phyloP scores from a whole-genome alignment of 176 grass and related monocot genomes.

The Cenchrus purpureus region DNA sequence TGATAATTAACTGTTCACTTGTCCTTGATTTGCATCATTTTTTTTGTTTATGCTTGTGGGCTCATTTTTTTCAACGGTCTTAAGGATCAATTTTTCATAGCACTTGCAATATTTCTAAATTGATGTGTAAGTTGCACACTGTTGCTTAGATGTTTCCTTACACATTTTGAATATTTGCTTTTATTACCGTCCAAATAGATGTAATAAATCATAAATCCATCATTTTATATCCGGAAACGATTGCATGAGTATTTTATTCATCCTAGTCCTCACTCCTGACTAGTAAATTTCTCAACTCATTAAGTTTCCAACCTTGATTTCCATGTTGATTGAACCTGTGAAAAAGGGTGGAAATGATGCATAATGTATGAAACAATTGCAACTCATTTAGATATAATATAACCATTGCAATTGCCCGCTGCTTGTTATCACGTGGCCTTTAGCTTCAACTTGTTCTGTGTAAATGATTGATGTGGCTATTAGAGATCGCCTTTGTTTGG shows the following conservation, averaged over 20 bases:
- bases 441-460: neutral
- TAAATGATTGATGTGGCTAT: neutral
- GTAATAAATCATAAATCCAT: neutral
- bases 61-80: neutral
- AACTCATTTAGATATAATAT: slow-evolving; percentile 28
- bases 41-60: neutral
- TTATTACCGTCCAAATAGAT: slow-evolving; percentile 5
- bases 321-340: neutral
- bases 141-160: slow-evolving; percentile 26
- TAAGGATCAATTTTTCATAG: slow-evolving; percentile 10
- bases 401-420: slow-evolving; percentile 7
- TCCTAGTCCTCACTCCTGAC: neutral
- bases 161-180: neutral
- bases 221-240: slow-evolving; percentile 12
- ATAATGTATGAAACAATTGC: neutral
- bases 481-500: neutral
- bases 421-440: slow-evolving; percentile 19
- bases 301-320: neutral
- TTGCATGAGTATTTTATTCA: neutral
- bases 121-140: neutral
- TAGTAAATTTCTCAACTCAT: neutral
- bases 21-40: neutral
- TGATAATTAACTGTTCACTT: slow-evolving; percentile 5
- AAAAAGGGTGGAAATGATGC: slow-evolving; percentile 8
- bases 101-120: slow-evolving; percentile 16